These are phyloP conservation scores for Durusdinium trenchii DNA, from an alignment of 73 alveolate genomes.

Conservation along the genomic window DNA sequence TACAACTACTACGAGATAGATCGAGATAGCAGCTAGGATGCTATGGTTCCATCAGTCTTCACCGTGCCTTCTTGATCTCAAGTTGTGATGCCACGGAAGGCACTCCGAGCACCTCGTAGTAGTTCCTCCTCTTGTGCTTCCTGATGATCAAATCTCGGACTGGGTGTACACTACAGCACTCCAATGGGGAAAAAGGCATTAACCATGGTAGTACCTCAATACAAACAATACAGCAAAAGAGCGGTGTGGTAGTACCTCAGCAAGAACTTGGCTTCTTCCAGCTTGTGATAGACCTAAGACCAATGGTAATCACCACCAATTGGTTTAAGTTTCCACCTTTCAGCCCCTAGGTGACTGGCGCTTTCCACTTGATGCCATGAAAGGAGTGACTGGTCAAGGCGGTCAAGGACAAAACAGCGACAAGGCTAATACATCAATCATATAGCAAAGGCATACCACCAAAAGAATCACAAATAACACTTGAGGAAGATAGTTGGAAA, in stretches of 20 bases:
- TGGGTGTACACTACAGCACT: neutral
- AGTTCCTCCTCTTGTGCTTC: conserved; percentile 98
- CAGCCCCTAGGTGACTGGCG: neutral
- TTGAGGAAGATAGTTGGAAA: neutral
- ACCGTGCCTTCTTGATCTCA: conserved; percentile 97
- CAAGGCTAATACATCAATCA: neutral
- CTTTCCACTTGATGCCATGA: conserved; percentile 86
- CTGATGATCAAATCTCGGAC: neutral
- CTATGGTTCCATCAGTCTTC: neutral
- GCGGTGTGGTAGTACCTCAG: conserved; percentile 84
- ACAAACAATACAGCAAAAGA: neutral
- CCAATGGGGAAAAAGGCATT: neutral
- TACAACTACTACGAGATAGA: neutral
- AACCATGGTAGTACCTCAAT: no score
- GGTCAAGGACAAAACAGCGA: neutral
- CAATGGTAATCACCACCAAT: neutral
- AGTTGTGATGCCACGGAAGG: conserved; percentile 97
- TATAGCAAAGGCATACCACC: no score
- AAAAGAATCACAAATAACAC: neutral
- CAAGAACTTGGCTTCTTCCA: conserved; percentile 97
- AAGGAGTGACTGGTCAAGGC: conserved; percentile 44
- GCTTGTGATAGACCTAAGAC: conserved; percentile 96
- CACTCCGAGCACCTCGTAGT: conserved; percentile 98
- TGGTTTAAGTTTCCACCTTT: neutral
- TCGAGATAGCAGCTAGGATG: neutral